Conservation (phyloP, 176 grass and related monocot genomes). For the Triticum timopheevii region DNA sequence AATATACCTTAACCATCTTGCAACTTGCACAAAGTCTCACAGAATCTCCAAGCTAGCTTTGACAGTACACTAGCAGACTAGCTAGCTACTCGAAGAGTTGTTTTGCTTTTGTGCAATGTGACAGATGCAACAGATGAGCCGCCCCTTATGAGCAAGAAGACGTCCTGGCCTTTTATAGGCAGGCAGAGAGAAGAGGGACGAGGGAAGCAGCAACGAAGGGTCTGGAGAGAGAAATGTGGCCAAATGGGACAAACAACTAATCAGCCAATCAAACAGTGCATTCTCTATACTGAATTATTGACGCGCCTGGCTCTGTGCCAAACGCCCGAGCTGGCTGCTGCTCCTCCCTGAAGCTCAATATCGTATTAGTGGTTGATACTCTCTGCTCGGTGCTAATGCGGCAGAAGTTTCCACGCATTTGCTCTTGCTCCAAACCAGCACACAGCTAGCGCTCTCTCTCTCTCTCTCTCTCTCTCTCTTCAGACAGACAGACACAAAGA, state of each 20-base stretch:
- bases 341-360: slow-evolving; percentile 10
- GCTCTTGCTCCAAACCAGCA: not conserved
- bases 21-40: not conserved
- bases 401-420: slow-evolving; percentile 35
- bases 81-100: not conserved
- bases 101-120: not conserved
- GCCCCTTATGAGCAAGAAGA: not conserved
- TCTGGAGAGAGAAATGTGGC: not conserved
- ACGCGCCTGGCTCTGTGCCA: too few relatives aligned
- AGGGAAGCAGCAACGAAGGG: slow-evolving; percentile 36
- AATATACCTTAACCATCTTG: slow-evolving; percentile 49
- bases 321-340: too few relatives aligned
- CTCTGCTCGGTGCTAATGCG: slow-evolving; percentile 31
- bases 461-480: too few relatives aligned
- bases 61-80: not conserved
- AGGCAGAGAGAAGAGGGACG: not conserved
- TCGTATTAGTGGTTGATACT: slow-evolving; percentile 27
- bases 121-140: not conserved
- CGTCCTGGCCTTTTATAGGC: slow-evolving; percentile 37
- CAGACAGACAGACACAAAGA: too few relatives aligned
- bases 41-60: not conserved
- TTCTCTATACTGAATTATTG: slow-evolving; percentile 13
- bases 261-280: slow-evolving; percentile 11
- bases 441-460: too few relatives aligned
- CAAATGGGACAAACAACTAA: slow-evolving; percentile 25